A percentile compares a stretch with the other conserved stretches of the same genome.
Conservation (phyloP, 305 asterid genomes). For the Caryopteris hybrid region DNA sequence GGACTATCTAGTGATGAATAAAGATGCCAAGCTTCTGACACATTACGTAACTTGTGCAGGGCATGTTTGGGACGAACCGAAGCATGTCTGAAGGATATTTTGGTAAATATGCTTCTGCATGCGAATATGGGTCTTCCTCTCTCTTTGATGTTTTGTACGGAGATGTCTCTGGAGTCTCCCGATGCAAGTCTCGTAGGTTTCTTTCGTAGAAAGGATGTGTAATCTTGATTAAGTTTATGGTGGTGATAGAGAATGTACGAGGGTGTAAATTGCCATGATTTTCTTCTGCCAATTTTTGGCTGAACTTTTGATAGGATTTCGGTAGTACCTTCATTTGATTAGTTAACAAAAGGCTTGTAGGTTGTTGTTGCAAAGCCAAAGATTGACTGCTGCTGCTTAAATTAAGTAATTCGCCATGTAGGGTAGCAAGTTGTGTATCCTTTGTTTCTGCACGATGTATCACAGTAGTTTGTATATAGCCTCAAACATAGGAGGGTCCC, state of each 20-base stretch:
- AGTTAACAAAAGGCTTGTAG: constrained; percentile 5
- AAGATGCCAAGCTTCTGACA: not conserved
- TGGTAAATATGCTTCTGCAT: not conserved
- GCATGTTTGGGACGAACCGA: not conserved
- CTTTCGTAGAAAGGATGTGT: not conserved
- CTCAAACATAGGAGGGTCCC: not conserved
- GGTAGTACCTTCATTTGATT: not conserved
- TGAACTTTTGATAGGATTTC: not conserved
- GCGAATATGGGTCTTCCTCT: not conserved
- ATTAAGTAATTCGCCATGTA: not conserved
- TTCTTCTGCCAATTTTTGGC: constrained; percentile 5
- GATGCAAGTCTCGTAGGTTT: not conserved
- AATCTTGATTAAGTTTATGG: not conserved
- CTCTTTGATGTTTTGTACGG: not conserved
- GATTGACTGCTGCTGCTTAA: not conserved
- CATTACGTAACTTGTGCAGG: not conserved
- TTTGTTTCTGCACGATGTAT: not conserved
- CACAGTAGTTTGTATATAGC: constrained; percentile 13
- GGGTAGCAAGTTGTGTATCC: constrained; percentile 4
- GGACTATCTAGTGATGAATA: not conserved
- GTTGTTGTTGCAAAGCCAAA: not conserved
- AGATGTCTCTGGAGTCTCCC: not conserved
- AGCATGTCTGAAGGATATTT: not conserved
- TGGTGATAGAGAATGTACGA: constrained; percentile 10
- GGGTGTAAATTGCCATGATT: constrained; percentile 12